These are phyloP conservation scores for Salvia miltiorrhiza DNA, from an alignment of 257 asterid species.

Conservation along the genomic window DNA sequence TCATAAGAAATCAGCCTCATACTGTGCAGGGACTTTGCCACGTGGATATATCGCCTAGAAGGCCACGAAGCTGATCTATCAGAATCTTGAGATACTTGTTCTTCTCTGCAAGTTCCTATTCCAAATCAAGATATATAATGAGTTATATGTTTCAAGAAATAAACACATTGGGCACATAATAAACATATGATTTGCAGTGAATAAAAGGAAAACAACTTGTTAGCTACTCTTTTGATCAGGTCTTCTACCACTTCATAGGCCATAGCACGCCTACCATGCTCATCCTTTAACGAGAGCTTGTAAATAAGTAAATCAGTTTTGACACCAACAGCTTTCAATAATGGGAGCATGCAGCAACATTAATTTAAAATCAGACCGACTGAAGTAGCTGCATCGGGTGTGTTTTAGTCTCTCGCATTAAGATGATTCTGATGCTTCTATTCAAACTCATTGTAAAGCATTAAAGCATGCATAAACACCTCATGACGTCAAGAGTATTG, in stretches of 20 bases:
- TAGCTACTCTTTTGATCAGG: not conserved
- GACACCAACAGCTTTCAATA: no score
- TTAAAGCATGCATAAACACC: no score
- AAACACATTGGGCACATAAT: not conserved
- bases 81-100: slow-evolving; percentile 59
- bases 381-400: no score
- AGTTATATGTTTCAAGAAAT: not conserved
- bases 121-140: slow-evolving; percentile 8
- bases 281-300: no score
- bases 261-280: no score
- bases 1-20: slow-evolving; percentile 23
- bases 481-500: not conserved
- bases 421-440: no score
- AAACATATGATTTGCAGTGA: not conserved
- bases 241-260: not conserved
- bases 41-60: slow-evolving; percentile 61
- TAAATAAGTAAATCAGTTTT: no score
- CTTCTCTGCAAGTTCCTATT: slow-evolving; percentile 61
- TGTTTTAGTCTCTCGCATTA: no score
- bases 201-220: not conserved
- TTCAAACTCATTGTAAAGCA: no score
- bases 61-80: slow-evolving; percentile 74
- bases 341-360: no score
- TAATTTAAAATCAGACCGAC: no score
- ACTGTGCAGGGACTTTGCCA: slow-evolving; percentile 89